Conservation (phyloP, 768 basidiomycete species). For the Calocybe indica region DNA sequence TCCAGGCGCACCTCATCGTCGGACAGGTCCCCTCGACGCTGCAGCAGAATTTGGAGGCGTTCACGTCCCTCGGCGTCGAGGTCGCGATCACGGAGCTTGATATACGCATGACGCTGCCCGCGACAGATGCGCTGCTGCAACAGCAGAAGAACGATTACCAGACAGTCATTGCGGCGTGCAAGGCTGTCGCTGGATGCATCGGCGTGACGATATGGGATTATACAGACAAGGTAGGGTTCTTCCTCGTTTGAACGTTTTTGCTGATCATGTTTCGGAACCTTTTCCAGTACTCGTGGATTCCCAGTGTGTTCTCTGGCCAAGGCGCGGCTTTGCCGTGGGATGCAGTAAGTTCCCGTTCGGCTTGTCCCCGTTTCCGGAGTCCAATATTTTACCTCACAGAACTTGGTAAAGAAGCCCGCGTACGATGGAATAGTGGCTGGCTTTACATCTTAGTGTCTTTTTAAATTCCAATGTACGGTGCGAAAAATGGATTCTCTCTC, state of each 20-base stretch:
- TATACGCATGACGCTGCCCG: conserved; percentile 53
- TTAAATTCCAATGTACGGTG: too few species aligned
- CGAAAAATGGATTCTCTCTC: neutral
- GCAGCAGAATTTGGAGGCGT: conserved; percentile 40
- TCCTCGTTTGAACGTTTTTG: neutral
- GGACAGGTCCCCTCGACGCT: conserved; percentile 46
- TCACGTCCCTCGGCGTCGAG: conserved; percentile 57
- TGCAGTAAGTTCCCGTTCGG: conserved; percentile 13
- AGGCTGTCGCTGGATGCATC: conserved; percentile 32
- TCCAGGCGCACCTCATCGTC: conserved; percentile 56
- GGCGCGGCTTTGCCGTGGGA: conserved; percentile 32
- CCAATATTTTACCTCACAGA: conserved; percentile 14
- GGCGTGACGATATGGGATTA: conserved; percentile 43
- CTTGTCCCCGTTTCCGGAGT: neutral
- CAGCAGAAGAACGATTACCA: conserved; percentile 57
- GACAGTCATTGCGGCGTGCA: conserved; percentile 50
- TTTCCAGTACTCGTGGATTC: conserved; percentile 29
- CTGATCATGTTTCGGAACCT: neutral
- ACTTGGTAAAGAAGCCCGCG: conserved; percentile 34
- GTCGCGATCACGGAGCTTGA: conserved; percentile 69
- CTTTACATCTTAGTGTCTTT: conserved; percentile 6
- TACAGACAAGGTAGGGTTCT: conserved; percentile 30
- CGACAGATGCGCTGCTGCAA: conserved; percentile 37
- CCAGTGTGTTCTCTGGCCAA: conserved; percentile 28
- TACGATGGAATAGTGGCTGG: conserved; percentile 36